Conservation (phyloP, 768 basidiomycete species). For the Russula abietina region DNA sequence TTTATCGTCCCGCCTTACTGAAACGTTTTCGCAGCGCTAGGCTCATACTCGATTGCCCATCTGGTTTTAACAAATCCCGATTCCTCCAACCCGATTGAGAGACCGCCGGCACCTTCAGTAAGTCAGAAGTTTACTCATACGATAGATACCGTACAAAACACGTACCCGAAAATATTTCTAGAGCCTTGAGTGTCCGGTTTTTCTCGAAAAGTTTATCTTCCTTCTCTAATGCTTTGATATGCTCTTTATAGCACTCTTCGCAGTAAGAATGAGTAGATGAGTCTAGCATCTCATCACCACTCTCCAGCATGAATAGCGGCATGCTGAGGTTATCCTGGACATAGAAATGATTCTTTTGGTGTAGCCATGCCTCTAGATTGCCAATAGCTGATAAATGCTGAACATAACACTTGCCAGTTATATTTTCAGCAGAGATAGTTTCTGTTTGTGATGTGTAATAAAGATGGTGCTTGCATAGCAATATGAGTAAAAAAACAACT, state of each 20-base stretch:
- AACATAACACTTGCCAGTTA: conserved; percentile 56
- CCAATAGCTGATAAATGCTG: conserved; percentile 32
- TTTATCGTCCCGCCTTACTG: conserved; percentile 35
- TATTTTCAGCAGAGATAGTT: conserved; percentile 31
- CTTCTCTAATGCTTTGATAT: conserved; percentile 30
- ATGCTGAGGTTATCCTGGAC: conserved; percentile 4
- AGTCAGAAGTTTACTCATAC: neutral
- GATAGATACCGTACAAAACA: neutral
- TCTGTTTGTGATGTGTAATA: conserved; percentile 34
- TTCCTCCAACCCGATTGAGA: conserved; percentile 60
- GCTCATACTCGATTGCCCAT: conserved; percentile 64
- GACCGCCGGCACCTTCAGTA: conserved; percentile 65
- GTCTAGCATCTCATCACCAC: neutral
- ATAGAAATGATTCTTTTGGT: conserved; percentile 49
- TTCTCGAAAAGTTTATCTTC: conserved; percentile 31
- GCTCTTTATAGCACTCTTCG: conserved; percentile 35
- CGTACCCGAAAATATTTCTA: conserved; percentile 67
- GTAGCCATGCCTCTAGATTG: conserved; percentile 41
- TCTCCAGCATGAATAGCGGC: neutral
- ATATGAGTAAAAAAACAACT: neutral
- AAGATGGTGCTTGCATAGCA: conserved; percentile 33
- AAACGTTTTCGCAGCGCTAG: conserved; percentile 59
- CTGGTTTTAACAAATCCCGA: conserved; percentile 56
- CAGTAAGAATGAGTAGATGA: conserved; percentile 35
- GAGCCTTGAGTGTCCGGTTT: conserved; percentile 45